phyloP scores from a whole-genome alignment of 129 eudicot species.

The Escallonia herrerae region DNA sequence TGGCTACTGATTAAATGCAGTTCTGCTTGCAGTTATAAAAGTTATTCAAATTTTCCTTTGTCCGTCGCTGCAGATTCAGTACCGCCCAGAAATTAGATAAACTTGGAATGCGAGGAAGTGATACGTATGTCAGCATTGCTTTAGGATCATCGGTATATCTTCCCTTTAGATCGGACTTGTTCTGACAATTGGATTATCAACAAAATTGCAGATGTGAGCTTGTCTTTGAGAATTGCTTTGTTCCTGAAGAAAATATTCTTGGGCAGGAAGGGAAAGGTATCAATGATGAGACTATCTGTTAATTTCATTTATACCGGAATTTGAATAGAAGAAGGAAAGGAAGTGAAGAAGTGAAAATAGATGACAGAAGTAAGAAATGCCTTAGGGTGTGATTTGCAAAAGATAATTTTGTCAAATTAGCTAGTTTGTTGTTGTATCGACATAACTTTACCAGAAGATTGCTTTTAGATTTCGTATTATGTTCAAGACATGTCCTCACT shows the following conservation, averaged over 20 bases:
- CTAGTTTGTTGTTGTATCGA: too few species aligned
- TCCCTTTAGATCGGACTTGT: conserved; percentile 1
- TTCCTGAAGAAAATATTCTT: conserved; percentile 84
- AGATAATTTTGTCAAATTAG: too few species aligned
- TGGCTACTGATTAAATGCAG: not conserved
- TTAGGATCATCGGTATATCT: conserved; percentile 1
- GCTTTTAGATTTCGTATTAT: too few species aligned
- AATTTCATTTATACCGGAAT: too few species aligned
- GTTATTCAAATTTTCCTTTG: conserved; percentile 2
- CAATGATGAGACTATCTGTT: not conserved
- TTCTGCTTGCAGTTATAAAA: not conserved
- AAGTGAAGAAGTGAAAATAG: too few species aligned
- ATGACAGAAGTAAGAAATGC: too few species aligned
- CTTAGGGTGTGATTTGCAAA: too few species aligned
- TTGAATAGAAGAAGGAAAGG: too few species aligned
- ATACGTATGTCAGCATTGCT: conserved; percentile 55
- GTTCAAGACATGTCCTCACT: too few species aligned
- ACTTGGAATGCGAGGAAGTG: conserved; percentile 99
- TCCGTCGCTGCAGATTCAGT: conserved; percentile 62
- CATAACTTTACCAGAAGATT: too few species aligned
- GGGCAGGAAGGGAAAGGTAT: conserved; percentile 96
- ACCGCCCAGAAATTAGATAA: conserved; percentile 98
- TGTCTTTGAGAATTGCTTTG: conserved; percentile 94
- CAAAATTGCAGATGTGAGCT: conserved; percentile 83
- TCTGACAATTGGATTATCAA: conserved; percentile 8